Base-by-base conservation (phyloP, 371 early-diverging fungal species). In the Mucor saturninus region DNA sequence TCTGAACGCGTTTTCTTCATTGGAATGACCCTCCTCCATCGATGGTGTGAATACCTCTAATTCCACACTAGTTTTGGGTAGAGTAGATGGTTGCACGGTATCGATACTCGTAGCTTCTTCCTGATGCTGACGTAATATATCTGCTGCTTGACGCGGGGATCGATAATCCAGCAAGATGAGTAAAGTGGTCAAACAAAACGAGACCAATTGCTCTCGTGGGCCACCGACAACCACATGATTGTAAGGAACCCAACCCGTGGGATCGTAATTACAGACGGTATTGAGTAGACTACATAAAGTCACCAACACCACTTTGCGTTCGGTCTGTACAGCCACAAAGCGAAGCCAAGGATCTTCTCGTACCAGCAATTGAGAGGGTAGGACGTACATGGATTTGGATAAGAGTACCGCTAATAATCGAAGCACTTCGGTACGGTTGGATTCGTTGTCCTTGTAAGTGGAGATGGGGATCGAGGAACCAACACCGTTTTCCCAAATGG, bases 191-290 rank as follows among this genome's bases (percentile, higher is more conserved):
- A 92, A 63, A 50, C 89, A 86, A 37, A 89, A 68, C 13, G 87
- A 76, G 2, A 91, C 90, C 2, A 93, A 79, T 37, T 86, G 83
- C 56, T 95, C 94, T 9, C 83, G 76, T 0, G 85, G 78, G 56
- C 92, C 91, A 6, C 85, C 79, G 57, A 88, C 84, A 53, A 93
- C 66, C 5, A 93, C 81, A 67, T 93, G 91, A 59, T 93, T 92
- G 79, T 94, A 95, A 29, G 95, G 95, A 4, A 95, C 74, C 93
- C 94, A 95, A 5, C 94, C 93, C 4, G 88, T 81, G 2, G 92
- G 91, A 66, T 93, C 90, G 67, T 93, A 93, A 50, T 86, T 88
- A 37, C 89, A 76, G 0, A 88, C 83, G 0, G 91, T 92, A 68
- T 95, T 95, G 51, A 95, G 54, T 32, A 94, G 67, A 57, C 93